phyloP scores from a whole-genome alignment of 2,329 filamentous ascomycete genomes.

The Xylariaceae sp. region DNA sequence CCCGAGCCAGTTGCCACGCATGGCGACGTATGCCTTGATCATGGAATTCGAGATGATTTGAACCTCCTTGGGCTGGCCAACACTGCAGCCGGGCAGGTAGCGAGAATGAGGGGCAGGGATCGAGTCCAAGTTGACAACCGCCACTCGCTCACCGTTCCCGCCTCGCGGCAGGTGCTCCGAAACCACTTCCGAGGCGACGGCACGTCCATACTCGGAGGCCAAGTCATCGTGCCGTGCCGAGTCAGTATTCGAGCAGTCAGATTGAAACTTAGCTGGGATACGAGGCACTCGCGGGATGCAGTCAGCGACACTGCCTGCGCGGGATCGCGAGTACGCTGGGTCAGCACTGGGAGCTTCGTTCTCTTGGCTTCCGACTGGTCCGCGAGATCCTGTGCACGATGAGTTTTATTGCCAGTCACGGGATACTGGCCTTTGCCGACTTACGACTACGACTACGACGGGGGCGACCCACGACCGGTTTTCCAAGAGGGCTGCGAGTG shows the following conservation, averaged over 20 bases:
- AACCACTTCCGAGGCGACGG: neutral
- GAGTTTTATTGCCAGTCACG: neutral
- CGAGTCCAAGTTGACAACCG: neutral
- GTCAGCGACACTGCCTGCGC: neutral
- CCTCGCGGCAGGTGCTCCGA: no score
- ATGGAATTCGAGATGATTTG: slow-evolving; percentile 23
- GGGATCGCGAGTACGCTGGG: neutral
- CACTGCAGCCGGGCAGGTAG: slow-evolving; percentile 21
- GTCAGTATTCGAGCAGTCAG: neutral
- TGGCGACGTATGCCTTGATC: slow-evolving; percentile 24
- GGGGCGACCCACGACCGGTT: slow-evolving; percentile 9
- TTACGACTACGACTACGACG: slow-evolving; percentile 10
- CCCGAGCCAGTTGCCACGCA: slow-evolving; percentile 24
- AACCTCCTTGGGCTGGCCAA: slow-evolving; percentile 10
- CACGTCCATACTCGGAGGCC: neutral
- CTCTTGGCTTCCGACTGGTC: neutral
- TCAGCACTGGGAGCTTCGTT: neutral
- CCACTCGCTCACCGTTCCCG: neutral
- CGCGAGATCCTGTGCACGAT: slow-evolving; percentile 3
- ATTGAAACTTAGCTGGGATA: slow-evolving; percentile 7
- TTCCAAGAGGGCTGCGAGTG: slow-evolving; percentile 7
- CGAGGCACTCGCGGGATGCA: slow-evolving; percentile 11
- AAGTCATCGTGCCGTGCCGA: no score
- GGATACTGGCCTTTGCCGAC: neutral
- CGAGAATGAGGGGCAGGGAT: slow-evolving; percentile 7